Conservation (phyloP, 352 stramenopile species). For the Phytophthora pini region DNA sequence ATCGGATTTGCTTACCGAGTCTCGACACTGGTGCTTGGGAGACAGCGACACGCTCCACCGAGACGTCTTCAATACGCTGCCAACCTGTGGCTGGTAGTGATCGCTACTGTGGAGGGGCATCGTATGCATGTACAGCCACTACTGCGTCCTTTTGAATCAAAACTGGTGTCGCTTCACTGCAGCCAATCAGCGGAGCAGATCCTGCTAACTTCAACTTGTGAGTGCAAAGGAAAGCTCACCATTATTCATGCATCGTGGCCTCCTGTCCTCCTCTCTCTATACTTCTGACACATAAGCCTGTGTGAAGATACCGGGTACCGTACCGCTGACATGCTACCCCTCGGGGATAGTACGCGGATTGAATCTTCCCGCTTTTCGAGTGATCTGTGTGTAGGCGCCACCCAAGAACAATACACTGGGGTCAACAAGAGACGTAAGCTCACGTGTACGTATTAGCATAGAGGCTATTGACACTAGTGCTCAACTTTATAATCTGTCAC, state of each 20-base stretch:
- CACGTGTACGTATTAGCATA: slow-evolving; percentile 16
- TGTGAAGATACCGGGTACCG: neutral
- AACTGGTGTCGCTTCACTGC: slow-evolving; percentile 7
- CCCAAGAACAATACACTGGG: no score
- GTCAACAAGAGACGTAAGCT: slow-evolving; percentile 4
- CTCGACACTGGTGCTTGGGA: slow-evolving; percentile 6
- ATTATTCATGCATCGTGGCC: no score
- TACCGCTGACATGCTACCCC: slow-evolving; percentile 13
- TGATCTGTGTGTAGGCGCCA: neutral
- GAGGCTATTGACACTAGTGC: slow-evolving; percentile 6
- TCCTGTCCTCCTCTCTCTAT: no score
- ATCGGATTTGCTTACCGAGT: slow-evolving; percentile 12
- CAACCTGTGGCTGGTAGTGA: neutral
- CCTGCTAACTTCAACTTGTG: slow-evolving; percentile 20
- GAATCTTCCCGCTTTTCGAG: slow-evolving; percentile 5
- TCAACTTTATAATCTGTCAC: slow-evolving; percentile 7
- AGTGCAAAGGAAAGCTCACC: no score
- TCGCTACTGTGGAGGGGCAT: no score
- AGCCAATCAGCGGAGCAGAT: slow-evolving; percentile 12
- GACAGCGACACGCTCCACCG: slow-evolving; percentile 10
- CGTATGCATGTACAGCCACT: no score
- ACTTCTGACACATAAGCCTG: no score
- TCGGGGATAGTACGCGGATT: slow-evolving; percentile 1
- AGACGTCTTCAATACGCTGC: slow-evolving; percentile 1
- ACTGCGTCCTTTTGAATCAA: no score